phyloP scores from a whole-genome alignment of 176 grass and related monocot genomes.

The Sorghum bicolor region DNA sequence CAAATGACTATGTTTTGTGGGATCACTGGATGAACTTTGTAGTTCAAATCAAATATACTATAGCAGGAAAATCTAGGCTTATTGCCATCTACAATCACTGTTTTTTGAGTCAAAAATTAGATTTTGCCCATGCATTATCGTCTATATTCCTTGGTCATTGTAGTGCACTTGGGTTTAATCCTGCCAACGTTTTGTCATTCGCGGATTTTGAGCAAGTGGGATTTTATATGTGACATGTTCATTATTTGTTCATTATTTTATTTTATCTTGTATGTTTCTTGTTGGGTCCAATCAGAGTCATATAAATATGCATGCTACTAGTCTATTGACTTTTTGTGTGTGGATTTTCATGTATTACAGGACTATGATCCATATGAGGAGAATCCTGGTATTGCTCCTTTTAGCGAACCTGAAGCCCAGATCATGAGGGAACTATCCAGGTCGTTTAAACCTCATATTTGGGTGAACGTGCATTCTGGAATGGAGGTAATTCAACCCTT shows the following conservation, averaged over 20 bases:
- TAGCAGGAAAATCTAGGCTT: background rate
- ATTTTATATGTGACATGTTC: background rate
- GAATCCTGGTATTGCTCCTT: constrained; percentile 75
- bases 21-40: constrained; percentile 5
- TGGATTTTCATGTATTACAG: constrained; percentile 44
- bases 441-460: constrained; percentile 95
- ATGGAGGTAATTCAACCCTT: constrained; percentile 69
- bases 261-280: constrained; percentile 13
- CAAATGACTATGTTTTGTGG: background rate
- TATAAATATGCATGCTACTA: background rate
- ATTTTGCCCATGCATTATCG: background rate
- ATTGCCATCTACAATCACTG: background rate
- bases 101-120: background rate
- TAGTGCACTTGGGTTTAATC: background rate
- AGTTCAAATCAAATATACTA: constrained; percentile 10
- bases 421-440: constrained; percentile 82
- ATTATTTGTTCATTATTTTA: background rate
- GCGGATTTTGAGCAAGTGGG: background rate
- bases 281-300: background rate
- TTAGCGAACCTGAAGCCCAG: constrained; percentile 94
- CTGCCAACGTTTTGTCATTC: background rate
- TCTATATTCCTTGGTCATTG: constrained; percentile 4
- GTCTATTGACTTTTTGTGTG: background rate
- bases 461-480: constrained; percentile 96
- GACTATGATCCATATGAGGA: constrained; percentile 98